These are phyloP conservation scores for Poa pratensis DNA, from an alignment of 176 grass and related monocot species.

Conservation along the genomic window DNA sequence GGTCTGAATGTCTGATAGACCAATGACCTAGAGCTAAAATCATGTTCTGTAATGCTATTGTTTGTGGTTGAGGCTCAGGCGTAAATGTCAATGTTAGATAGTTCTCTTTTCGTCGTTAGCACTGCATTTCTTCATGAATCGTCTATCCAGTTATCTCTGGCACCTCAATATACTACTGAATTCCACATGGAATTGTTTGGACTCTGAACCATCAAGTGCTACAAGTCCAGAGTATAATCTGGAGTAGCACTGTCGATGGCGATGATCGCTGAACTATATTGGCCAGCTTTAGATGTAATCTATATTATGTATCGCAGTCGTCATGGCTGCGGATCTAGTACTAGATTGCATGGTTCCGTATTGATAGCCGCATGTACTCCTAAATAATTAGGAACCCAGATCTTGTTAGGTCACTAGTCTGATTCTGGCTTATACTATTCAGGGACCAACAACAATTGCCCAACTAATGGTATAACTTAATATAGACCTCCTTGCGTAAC, in stretches of 20 bases:
- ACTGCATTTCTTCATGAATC: background rate
- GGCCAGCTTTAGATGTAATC: conserved; percentile 24
- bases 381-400: conserved; percentile 18
- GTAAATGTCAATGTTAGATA: conserved; percentile 2
- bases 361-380: conserved; percentile 32
- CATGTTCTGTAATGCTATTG: too few species aligned
- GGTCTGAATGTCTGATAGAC: too few species aligned
- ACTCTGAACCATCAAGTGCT: background rate
- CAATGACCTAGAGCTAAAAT: too few species aligned
- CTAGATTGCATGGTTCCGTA: conserved; percentile 52
- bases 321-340: conserved; percentile 30
- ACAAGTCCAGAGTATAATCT: background rate
- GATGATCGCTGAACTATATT: background rate
- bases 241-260: conserved; percentile 4
- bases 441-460: conserved; percentile 52
- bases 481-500: conserved; percentile 1
- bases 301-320: background rate
- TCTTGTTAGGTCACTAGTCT: conserved; percentile 54
- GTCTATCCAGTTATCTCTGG: too few species aligned
- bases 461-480: conserved; percentile 35
- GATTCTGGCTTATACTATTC: conserved; percentile 35
- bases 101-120: too few species aligned
- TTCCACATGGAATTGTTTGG: background rate
- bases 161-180: background rate
- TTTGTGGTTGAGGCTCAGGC: background rate